phyloP scores from a whole-genome alignment of 1,139 yeast genomes.

The Debaryomyces singareniensis region DNA sequence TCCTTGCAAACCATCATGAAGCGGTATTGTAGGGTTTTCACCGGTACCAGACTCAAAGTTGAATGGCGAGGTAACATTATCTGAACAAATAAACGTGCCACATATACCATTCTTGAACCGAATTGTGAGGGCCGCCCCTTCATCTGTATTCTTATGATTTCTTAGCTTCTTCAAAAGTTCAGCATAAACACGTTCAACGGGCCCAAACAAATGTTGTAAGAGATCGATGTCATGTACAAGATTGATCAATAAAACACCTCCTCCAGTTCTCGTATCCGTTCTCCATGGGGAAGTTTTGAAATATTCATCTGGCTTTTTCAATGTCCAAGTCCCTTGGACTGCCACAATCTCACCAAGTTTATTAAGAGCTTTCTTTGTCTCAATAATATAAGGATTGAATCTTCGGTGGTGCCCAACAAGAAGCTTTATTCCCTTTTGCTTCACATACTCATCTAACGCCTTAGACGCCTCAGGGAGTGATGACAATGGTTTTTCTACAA shows the following conservation, averaged over 20 bases:
- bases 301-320: slow-evolving; percentile 28
- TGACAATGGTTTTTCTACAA: slow-evolving; percentile 40
- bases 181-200: slow-evolving; percentile 31
- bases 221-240: slow-evolving; percentile 37
- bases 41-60: slow-evolving; percentile 37
- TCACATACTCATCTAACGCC: slow-evolving; percentile 23
- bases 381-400: slow-evolving; percentile 34
- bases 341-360: slow-evolving; percentile 29
- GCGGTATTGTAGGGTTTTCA: slow-evolving; percentile 34
- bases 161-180: slow-evolving; percentile 29
- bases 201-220: slow-evolving; percentile 32
- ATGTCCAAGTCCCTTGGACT: slow-evolving; percentile 35
- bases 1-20: slow-evolving; percentile 21
- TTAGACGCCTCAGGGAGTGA: slow-evolving; percentile 30
- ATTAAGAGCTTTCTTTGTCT: slow-evolving; percentile 24
- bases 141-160: slow-evolving; percentile 28
- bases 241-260: slow-evolving; percentile 34
- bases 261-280: slow-evolving; percentile 25
- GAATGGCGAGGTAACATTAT: slow-evolving; percentile 33
- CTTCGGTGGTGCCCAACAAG: slow-evolving; percentile 41
- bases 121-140: slow-evolving; percentile 33
- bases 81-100: slow-evolving; percentile 36
- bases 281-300: slow-evolving; percentile 31
- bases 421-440: slow-evolving; percentile 20
- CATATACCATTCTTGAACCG: slow-evolving; percentile 26